Evolutionary conservation across 1,284 basidiomycete species (phyloP).

Genomic region (Cerioporus squamosus): DNA sequence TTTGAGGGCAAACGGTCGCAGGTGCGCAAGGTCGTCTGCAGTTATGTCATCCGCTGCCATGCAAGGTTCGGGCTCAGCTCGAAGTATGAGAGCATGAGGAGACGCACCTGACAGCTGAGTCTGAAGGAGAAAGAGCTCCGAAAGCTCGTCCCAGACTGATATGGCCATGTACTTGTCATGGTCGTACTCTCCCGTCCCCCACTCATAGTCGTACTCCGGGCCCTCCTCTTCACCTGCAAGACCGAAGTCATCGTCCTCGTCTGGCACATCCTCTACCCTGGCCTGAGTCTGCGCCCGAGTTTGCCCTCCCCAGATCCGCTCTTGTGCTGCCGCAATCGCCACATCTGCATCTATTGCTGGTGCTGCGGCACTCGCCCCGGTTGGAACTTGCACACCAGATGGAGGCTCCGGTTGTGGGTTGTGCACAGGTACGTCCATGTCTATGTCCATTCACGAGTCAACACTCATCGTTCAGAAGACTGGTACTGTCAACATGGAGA

Average conservation of each 20-base stretch:
- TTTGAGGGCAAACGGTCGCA: constrained; percentile 25
- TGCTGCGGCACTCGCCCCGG: too few relatives aligned
- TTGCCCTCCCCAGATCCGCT: background rate
- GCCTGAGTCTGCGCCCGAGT: background rate
- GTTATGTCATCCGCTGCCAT: constrained; percentile 13
- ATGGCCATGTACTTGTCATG: constrained; percentile 5
- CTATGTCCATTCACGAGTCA: too few relatives aligned
- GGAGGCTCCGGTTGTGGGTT: too few relatives aligned
- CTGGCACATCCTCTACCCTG: background rate
- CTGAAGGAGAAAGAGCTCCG: background rate
- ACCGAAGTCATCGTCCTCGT: background rate
- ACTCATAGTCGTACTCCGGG: background rate
- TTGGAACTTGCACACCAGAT: too few relatives aligned
- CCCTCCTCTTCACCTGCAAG: background rate
- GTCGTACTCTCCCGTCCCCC: background rate
- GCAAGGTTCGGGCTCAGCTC: background rate
- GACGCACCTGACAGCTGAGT: background rate
- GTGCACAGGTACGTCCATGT: too few relatives aligned
- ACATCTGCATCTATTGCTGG: too few relatives aligned
- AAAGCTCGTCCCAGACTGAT: constrained; percentile 13
- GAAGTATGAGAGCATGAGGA: background rate
- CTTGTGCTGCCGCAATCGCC: background rate
- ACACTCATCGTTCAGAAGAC: too few relatives aligned
- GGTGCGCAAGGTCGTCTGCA: constrained; percentile 9
- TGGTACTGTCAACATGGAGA: too few relatives aligned